phyloP scores from a whole-genome alignment of 257 asterid species.

The Solanum ossicruentum region DNA sequence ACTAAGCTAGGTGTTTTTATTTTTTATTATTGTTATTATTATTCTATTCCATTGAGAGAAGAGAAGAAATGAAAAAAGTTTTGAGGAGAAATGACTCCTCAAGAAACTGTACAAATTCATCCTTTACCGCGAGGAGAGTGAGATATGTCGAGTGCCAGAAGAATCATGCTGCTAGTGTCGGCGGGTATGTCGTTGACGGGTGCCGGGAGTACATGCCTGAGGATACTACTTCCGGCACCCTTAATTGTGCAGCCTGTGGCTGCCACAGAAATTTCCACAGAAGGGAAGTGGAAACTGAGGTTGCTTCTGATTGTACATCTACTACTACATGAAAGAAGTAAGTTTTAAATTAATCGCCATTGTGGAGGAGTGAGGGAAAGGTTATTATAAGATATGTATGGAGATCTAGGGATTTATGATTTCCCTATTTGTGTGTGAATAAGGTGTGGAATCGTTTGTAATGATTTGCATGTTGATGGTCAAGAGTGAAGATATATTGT shows the following conservation, averaged over 20 bases:
- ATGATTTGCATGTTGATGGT: not conserved
- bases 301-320: slow-evolving; percentile 20
- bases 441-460: not conserved
- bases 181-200: slow-evolving; percentile 88
- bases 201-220: slow-evolving; percentile 85
- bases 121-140: slow-evolving; percentile 19
- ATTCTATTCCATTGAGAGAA: not conserved
- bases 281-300: slow-evolving; percentile 38
- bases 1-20: not conserved
- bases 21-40: not conserved
- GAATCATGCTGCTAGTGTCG: slow-evolving; percentile 81
- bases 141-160: slow-evolving; percentile 76
- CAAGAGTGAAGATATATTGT: not conserved
- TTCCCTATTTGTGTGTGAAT: not conserved
- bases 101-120: slow-evolving; percentile 15
- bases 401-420: no score
- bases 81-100: slow-evolving; percentile 18
- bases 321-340: not conserved
- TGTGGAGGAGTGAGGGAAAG: no score
- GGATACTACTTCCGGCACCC: slow-evolving; percentile 24
- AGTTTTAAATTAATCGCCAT: not conserved
- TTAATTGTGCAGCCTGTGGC: slow-evolving; percentile 84
- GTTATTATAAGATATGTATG: no score
- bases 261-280: slow-evolving; percentile 85
- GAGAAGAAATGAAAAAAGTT: slow-evolving; percentile 36